Base-by-base conservation (phyloP, 371 early-diverging fungal genomes). In the Rhizopus stolonifer region DNA sequence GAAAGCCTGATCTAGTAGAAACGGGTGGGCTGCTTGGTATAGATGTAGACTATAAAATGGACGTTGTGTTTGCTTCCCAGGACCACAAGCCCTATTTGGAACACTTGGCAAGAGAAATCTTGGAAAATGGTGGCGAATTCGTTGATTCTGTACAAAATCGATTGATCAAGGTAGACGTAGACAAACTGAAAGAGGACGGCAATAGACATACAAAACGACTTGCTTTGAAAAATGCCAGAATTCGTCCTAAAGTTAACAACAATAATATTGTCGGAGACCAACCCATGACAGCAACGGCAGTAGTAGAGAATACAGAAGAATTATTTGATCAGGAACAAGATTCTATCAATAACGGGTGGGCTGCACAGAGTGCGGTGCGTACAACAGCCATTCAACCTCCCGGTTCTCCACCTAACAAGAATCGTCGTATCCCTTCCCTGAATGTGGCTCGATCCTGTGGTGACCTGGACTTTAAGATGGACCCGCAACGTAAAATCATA, bases 71-170 rank as follows among this genome's bases (percentile, higher is more conserved):
- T 52, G 80, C 80, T 6, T 81, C 81, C 10, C 80, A 82, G 39
- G 86, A 86, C 46, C 86, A 86, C 39, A 82, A 81, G 21, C 85
- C 85, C 5, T 83, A 79, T 8, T 54, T 85, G 43, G 85, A 85
- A 43, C 82, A 81, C 34, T 65, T 85, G 1, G 85, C 83, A 1
- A 72, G 77, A n/a, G 75, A 80, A 40, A 82, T 85, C 21, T 62
- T 81, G 36, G 81, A 79, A 31, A 85, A 83, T 46, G 85, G 85
- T 15, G 85, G 85, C 22, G 82, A 82, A 49, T 85, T 85, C 68
- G 79, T 85, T 5, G 82, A 83, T 39, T 80, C 80, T 18, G 79
- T 82, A 6, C 83, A 83, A 61, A 82, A 82, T 42, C 64, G 75
- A n/a, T 70, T 82, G 7, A 85, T 83, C 51, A 74, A 73, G 43